Base-by-base conservation (phyloP, 192 early-diverging fungal genomes). In the Rhizoclosmatium globosum region DNA sequence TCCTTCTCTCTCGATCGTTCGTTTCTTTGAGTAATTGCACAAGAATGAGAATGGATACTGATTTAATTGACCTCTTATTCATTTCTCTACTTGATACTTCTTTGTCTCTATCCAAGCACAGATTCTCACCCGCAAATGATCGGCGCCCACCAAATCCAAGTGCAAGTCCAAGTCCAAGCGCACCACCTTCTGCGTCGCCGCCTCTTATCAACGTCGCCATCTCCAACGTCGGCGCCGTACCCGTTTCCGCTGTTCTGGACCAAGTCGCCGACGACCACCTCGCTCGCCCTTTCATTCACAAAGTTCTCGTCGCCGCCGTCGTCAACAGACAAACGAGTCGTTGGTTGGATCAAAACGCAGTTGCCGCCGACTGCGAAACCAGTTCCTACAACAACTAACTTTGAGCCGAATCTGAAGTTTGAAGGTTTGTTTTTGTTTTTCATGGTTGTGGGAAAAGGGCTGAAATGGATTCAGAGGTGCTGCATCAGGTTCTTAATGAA, bases 191-290 rank as follows among this genome's bases (percentile, higher is more conserved):
- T 31, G 31, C 31, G 31, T 31, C 31, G 50, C 6, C 6, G 50
- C 6, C 50, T 53, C 6, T 0, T 53, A 13, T 53, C 50, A 53
- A 53, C 50, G 17, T 53, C 50, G 17, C 6, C 50, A 7, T 53
- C 50, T 53, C 17, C 31, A 31, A 31, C 31, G 31, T 31, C 67
- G 44, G 0, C 67, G 13, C 13, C 70, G 43, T 71, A 71, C 46
- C 70, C 70, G 21, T 58, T 21, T 43, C 46, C 46, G 43, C 70
- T 71, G 47, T 56, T 56, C 48, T 71, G 70, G 70, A 71, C 48
- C 6, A 53, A 53, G 23, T 23, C 17, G 31, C 13, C 48, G 47
- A 4, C 17, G 47, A 19, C 4, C 4, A 13, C 19, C 13, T 50
- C 70, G 50, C 70, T 57, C 48, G 67, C 67, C 11, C 41, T 69